Percentiles rank a stretch among this genome's conserved stretches.
phyloP scores from a whole-genome alignment of 768 basidiomycete species.

The Lenzites betulinus region DNA sequence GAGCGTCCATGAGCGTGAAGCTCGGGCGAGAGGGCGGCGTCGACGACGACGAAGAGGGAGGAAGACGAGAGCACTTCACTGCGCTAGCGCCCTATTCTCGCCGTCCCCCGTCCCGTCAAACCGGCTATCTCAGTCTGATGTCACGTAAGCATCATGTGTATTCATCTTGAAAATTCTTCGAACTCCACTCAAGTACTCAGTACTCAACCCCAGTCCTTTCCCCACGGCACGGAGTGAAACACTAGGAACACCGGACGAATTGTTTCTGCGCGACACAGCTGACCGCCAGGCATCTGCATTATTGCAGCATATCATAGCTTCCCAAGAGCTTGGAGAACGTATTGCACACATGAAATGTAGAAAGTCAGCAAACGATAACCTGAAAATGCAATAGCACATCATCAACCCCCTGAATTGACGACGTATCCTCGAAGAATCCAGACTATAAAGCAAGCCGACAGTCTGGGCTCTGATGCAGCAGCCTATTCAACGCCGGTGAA shows the following conservation, averaged over 20 bases:
- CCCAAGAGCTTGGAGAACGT: no score
- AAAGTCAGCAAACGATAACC: no score
- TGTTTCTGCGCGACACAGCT: background rate
- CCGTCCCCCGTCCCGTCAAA: slow-evolving; percentile 11
- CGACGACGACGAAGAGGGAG: slow-evolving; percentile 17
- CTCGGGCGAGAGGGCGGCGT: slow-evolving; percentile 20
- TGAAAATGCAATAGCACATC: no score
- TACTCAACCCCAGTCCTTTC: background rate
- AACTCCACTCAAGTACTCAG: background rate
- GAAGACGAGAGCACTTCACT: slow-evolving; percentile 13
- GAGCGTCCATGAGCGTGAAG: slow-evolving; percentile 51
- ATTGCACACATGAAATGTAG: no score
- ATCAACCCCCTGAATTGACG: no score
- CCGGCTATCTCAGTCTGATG: slow-evolving; percentile 9
- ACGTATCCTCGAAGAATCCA: background rate
- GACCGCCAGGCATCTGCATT: background rate
- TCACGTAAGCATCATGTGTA: slow-evolving; percentile 13
- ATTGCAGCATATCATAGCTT: no score
- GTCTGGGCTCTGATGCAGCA: background rate
- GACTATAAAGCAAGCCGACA: background rate
- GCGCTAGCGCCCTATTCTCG: slow-evolving; percentile 9
- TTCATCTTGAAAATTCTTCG: slow-evolving; percentile 4
- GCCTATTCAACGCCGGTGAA: background rate
- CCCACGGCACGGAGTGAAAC: slow-evolving; percentile 11
- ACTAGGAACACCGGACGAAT: background rate